phyloP scores from a whole-genome alignment of 352 stramenopile species.

The Chrysophaeum taylorii region DNA sequence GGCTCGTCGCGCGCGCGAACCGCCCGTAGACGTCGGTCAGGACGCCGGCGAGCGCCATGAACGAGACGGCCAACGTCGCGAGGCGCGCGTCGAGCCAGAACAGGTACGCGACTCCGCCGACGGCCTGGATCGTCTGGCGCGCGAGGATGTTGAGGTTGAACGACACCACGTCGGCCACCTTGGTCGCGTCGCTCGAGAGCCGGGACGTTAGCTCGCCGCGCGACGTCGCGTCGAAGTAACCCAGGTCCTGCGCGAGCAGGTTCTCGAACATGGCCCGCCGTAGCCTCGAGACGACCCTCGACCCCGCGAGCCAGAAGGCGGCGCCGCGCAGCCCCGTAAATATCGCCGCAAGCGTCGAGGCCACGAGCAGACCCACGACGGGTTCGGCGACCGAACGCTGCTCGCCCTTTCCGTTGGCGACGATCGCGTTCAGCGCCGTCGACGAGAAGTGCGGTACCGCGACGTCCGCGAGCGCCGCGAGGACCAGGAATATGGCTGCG shows the following conservation, averaged over 20 bases:
- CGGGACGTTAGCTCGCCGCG: slow-evolving; percentile 50
- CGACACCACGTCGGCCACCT: slow-evolving; percentile 56
- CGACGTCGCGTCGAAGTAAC: slow-evolving; percentile 58
- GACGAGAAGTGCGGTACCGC: slow-evolving; percentile 36
- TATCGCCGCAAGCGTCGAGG: slow-evolving; percentile 9
- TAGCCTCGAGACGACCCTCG: slow-evolving; percentile 36
- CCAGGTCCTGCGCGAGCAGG: slow-evolving; percentile 56
- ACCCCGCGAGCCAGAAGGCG: slow-evolving; percentile 32
- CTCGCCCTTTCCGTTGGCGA: slow-evolving; percentile 9
- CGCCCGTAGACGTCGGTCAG: slow-evolving; percentile 8
- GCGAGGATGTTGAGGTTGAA: slow-evolving; percentile 61
- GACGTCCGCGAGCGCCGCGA: slow-evolving; percentile 28
- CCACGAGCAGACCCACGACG: slow-evolving; percentile 12
- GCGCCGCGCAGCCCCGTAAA: slow-evolving; percentile 32
- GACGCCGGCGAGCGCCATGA: slow-evolving; percentile 23
- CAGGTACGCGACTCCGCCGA: slow-evolving; percentile 57
- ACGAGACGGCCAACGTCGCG: slow-evolving; percentile 44
- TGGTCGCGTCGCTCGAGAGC: slow-evolving; percentile 42
- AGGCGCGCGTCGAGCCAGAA: slow-evolving; percentile 25
- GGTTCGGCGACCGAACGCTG: slow-evolving; percentile 17
- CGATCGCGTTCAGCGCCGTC: slow-evolving; percentile 31
- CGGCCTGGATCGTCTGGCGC: slow-evolving; percentile 35
- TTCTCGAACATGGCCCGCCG: slow-evolving; percentile 44
- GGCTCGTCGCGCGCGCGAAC: background rate
- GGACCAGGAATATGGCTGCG: slow-evolving; percentile 22